Conservation (phyloP, 345 rosid species). For the Gossypioides kirkii region DNA sequence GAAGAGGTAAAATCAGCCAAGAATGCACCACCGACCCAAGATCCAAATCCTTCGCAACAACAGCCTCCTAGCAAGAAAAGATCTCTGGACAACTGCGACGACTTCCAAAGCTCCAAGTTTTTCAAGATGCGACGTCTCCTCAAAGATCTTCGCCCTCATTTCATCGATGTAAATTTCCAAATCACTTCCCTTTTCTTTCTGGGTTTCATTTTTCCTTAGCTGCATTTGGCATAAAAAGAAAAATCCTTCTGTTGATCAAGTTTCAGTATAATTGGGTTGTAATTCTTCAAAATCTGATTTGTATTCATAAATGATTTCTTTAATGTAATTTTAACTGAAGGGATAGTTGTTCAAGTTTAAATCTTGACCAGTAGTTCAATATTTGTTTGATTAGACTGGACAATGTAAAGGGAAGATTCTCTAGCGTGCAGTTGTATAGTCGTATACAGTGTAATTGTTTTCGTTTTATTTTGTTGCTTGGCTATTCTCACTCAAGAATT, state of each 20-base stretch:
- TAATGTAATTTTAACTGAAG: neutral
- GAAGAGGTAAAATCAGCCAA: slow-evolving; percentile 29
- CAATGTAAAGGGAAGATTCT: neutral
- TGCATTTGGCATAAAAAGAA: neutral
- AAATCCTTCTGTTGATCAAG: neutral
- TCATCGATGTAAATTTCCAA: slow-evolving; percentile 40
- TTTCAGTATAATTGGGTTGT: neutral
- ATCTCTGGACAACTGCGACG: slow-evolving; percentile 35
- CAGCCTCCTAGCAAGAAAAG: slow-evolving; percentile 44
- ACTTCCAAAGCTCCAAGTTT: slow-evolving; percentile 42
- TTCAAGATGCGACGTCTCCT: slow-evolving; percentile 56
- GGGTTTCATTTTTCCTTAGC: slow-evolving; percentile 4
- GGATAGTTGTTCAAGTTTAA: neutral
- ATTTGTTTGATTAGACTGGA: neutral
- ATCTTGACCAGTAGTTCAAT: neutral
- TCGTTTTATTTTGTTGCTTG: neutral
- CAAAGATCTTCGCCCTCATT: slow-evolving; percentile 56
- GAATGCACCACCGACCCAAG: slow-evolving; percentile 6
- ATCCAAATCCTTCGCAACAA: slow-evolving; percentile 4
- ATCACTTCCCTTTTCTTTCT: neutral
- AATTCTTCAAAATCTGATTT: neutral
- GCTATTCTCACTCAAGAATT: neutral
- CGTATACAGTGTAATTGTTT: neutral
- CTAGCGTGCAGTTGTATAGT: neutral
- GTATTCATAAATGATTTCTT: neutral